Conservation (phyloP, 2,329 filamentous ascomycete species). For the Colletotrichum eleusines region DNA sequence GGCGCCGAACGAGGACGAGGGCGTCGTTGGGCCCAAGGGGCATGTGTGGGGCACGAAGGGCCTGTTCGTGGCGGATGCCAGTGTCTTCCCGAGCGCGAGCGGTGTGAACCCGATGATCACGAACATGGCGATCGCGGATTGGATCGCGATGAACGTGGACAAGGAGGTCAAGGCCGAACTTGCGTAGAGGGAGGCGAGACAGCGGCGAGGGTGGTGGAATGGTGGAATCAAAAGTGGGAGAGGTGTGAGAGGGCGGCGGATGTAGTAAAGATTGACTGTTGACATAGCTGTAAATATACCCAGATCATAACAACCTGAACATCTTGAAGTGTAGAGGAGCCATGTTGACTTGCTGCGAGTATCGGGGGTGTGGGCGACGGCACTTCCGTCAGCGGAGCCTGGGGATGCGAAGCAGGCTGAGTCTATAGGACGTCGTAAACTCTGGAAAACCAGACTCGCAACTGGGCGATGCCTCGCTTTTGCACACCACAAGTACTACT, state of each 20-base stretch:
- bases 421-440: too few relatives aligned
- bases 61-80: slow-evolving; percentile 79
- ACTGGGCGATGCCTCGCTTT: neutral
- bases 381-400: too few relatives aligned
- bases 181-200: neutral
- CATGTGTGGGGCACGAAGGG: slow-evolving; percentile 74
- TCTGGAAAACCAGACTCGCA: too few relatives aligned
- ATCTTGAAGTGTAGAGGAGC: neutral
- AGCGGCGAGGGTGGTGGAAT: too few relatives aligned
- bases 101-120: slow-evolving; percentile 89
- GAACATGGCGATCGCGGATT: slow-evolving; percentile 76
- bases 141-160: slow-evolving; percentile 70
- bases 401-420: too few relatives aligned
- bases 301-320: neutral
- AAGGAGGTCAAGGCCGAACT: slow-evolving; percentile 54
- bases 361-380: too few relatives aligned
- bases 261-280: neutral
- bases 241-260: neutral
- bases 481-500: too few relatives aligned
- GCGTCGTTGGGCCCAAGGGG: slow-evolving; percentile 70
- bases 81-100: slow-evolving; percentile 80
- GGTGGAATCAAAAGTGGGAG: neutral
- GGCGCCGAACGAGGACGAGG: slow-evolving; percentile 64
- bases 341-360: too few relatives aligned
- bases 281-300: slow-evolving; percentile 1